phyloP scores from a whole-genome alignment of 2,329 filamentous ascomycete species.

The Ophiognomonia clavigignenti-juglandacearum region DNA sequence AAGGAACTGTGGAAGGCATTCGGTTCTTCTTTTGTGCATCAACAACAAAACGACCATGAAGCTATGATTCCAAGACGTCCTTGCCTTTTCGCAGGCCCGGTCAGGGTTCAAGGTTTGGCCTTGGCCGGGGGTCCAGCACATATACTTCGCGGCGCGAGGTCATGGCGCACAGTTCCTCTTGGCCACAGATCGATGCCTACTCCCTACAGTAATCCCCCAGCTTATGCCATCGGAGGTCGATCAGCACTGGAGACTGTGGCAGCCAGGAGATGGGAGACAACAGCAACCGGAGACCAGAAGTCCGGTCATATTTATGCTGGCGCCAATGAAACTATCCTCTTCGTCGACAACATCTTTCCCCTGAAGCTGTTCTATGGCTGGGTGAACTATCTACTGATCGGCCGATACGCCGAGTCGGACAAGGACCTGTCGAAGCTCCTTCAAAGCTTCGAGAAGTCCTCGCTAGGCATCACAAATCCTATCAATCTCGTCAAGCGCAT shows the following conservation, averaged over 20 bases:
- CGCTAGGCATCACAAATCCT: slow-evolving; percentile 46
- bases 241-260: not conserved
- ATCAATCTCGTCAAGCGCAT: slow-evolving; percentile 54
- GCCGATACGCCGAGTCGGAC: slow-evolving; percentile 43
- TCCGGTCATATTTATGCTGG: slow-evolving; percentile 76
- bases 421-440: slow-evolving; percentile 46
- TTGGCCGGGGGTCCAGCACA: slow-evolving; percentile 10
- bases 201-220: not conserved
- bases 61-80: slow-evolving; percentile 28
- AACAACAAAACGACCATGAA: slow-evolving; percentile 17
- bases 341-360: slow-evolving; percentile 89
- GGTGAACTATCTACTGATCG: slow-evolving; percentile 30
- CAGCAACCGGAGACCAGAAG: slow-evolving; percentile 54
- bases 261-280: slow-evolving; percentile 33
- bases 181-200: not conserved
- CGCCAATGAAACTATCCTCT: slow-evolving; percentile 77
- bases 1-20: no score
- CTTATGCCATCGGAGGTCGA: not conserved
- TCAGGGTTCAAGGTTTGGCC: slow-evolving; percentile 24
- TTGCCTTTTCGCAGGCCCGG: slow-evolving; percentile 25
- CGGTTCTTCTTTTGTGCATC: slow-evolving; percentile 4
- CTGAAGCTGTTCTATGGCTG: slow-evolving; percentile 52
- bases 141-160: not conserved
- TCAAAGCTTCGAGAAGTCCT: slow-evolving; percentile 45
- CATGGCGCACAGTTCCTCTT: not conserved